These are phyloP conservation scores for Hypoxylon cercidicola DNA, from an alignment of 495 filamentous ascomycete genomes.

Conservation along the genomic window DNA sequence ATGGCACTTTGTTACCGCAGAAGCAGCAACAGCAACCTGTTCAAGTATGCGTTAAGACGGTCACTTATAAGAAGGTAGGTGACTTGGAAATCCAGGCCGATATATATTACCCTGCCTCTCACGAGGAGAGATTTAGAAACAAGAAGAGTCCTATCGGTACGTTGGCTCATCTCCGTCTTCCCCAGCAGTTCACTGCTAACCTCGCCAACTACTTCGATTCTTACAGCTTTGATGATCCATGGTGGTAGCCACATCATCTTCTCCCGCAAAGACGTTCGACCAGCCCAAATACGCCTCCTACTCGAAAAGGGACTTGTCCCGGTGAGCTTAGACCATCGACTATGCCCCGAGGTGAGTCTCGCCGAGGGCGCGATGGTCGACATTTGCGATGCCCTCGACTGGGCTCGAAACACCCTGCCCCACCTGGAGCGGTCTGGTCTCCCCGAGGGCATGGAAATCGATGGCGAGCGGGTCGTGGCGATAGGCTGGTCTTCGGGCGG, in stretches of 20 bases:
- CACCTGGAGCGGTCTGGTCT: slow-evolving; percentile 9
- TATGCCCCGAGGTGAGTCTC: slow-evolving; percentile 63
- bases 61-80: slow-evolving; percentile 42
- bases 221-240: slow-evolving; percentile 65
- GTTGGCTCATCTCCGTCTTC: background rate
- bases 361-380: slow-evolving; percentile 62
- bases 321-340: slow-evolving; percentile 63
- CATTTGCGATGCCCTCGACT: slow-evolving; percentile 55
- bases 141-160: slow-evolving; percentile 5
- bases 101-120: slow-evolving; percentile 53
- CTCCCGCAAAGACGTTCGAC: slow-evolving; percentile 54
- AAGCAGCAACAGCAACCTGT: background rate
- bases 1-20: too few relatives aligned
- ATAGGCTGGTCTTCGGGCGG: slow-evolving; percentile 68
- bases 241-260: slow-evolving; percentile 62
- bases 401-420: slow-evolving; percentile 55
- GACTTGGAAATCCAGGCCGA: slow-evolving; percentile 50
- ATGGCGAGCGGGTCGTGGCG: slow-evolving; percentile 52
- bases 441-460: slow-evolving; percentile 44
- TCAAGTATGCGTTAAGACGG: slow-evolving; percentile 38
- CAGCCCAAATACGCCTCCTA: slow-evolving; percentile 50
- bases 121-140: background rate
- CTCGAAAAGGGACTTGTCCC: slow-evolving; percentile 57
- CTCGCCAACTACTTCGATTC: background rate
- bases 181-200: background rate